Evolutionary conservation across 345 rosid genomes (phyloP).

Genomic region (Limnanthes douglasii): DNA sequence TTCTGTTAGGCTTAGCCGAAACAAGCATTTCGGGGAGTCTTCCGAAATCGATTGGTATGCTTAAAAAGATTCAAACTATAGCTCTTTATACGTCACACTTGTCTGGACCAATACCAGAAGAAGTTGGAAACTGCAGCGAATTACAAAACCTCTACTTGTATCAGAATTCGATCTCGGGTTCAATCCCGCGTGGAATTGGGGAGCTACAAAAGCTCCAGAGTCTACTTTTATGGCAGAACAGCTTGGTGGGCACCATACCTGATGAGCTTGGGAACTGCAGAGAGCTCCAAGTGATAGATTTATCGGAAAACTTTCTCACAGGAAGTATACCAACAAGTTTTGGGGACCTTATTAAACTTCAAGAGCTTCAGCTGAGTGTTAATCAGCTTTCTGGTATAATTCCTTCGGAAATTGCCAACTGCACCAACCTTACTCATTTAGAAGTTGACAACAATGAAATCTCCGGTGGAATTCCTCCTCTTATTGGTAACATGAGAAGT

Average conservation of each 20-base stretch:
- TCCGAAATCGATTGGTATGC: slow-evolving; percentile 59
- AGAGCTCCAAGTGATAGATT: slow-evolving; percentile 55
- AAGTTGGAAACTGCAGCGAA: slow-evolving; percentile 73
- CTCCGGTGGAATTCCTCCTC: slow-evolving; percentile 61
- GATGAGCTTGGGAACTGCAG: slow-evolving; percentile 50
- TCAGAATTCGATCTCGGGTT: slow-evolving; percentile 81
- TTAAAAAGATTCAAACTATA: slow-evolving; percentile 57
- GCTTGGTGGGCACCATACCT: slow-evolving; percentile 69
- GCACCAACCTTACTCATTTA: slow-evolving; percentile 50
- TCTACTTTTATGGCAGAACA: slow-evolving; percentile 83
- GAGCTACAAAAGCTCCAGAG: slow-evolving; percentile 65
- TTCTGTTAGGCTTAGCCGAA: slow-evolving; percentile 79
- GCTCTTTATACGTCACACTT: slow-evolving; percentile 65
- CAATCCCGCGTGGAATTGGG: slow-evolving; percentile 50
- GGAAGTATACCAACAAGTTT: slow-evolving; percentile 72
- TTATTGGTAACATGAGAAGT: slow-evolving; percentile 46
- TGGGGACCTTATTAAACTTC: slow-evolving; percentile 61
- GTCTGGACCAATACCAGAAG: slow-evolving; percentile 71
- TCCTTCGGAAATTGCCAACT: slow-evolving; percentile 56
- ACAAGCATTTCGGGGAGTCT: slow-evolving; percentile 82
- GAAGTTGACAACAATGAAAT: slow-evolving; percentile 69
- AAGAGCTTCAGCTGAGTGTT: slow-evolving; percentile 79
- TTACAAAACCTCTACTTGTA: slow-evolving; percentile 71
- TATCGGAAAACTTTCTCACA: slow-evolving; percentile 62
- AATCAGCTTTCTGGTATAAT: slow-evolving; percentile 70